Percentiles rank a stretch among this genome's conserved stretches.
phyloP scores from a whole-genome alignment of 106 monocot genomes.

The Apostasia shenzhenica region DNA sequence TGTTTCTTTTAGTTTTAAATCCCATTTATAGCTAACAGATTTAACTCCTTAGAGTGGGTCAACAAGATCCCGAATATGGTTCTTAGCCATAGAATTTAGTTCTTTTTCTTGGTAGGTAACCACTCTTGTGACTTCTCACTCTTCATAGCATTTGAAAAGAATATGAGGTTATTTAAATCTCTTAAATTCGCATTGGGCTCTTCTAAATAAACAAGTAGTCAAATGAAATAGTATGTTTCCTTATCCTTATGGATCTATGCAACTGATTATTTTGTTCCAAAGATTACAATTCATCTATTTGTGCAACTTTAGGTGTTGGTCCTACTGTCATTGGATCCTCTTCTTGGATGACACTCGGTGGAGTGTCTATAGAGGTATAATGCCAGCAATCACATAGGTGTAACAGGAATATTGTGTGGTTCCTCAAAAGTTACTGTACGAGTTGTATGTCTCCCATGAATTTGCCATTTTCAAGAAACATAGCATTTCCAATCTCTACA shows the following conservation, averaged over 20 bases:
- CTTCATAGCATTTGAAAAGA: background rate
- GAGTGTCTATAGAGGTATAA: background rate
- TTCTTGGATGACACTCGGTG: background rate
- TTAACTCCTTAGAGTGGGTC: background rate
- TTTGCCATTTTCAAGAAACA: background rate
- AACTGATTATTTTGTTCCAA: background rate
- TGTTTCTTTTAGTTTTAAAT: background rate
- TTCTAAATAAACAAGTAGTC: background rate
- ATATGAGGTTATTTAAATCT: background rate
- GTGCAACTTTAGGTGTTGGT: background rate
- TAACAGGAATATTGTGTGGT: background rate
- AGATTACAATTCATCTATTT: background rate
- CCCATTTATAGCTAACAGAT: background rate
- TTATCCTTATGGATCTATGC: background rate
- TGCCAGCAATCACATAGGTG: background rate
- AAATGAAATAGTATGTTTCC: background rate
- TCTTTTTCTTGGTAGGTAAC: background rate
- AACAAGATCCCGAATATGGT: background rate
- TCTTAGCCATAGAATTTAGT: background rate
- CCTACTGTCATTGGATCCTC: background rate
- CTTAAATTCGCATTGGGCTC: background rate
- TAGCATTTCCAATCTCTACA: background rate
- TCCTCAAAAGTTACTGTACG: background rate
- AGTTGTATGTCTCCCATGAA: background rate
- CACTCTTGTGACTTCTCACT: background rate